Evolutionary conservation across 73 alveolate genomes (phyloP).

Genomic region (Effrenium voratum): DNA sequence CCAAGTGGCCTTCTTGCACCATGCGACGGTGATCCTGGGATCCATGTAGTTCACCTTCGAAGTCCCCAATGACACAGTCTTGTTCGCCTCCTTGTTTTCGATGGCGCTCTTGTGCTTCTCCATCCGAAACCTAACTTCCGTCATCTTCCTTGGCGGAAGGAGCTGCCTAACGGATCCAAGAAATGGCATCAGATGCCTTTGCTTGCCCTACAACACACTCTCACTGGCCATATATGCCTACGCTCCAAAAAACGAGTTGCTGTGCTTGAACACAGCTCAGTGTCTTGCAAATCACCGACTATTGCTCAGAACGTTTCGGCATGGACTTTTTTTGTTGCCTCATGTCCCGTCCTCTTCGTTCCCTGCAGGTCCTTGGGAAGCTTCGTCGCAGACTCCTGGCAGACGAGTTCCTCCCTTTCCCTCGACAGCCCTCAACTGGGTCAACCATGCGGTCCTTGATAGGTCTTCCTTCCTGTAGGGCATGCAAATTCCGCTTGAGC

Average conservation of each 20-base stretch:
- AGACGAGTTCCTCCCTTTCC: background rate
- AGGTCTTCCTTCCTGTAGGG: constrained; percentile 12
- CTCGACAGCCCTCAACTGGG: background rate
- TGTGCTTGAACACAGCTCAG: too few species aligned
- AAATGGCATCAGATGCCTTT: too few species aligned
- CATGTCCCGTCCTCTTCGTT: constrained; percentile 82
- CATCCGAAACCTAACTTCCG: constrained; percentile 58
- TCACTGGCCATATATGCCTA: too few species aligned
- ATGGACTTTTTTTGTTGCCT: too few species aligned
- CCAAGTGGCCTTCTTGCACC: constrained; percentile 19
- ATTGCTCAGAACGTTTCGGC: too few species aligned
- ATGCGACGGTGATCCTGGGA: constrained; percentile 96
- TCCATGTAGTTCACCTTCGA: constrained; percentile 99
- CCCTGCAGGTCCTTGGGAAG: constrained; percentile 94
- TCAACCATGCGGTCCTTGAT: background rate
- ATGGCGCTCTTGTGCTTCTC: constrained; percentile 96
- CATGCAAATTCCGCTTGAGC: constrained; percentile 20
- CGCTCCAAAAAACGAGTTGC: too few species aligned
- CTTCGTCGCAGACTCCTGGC: background rate
- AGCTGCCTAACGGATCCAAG: too few species aligned
- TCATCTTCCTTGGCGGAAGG: constrained; percentile 95
- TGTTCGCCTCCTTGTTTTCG: constrained; percentile 97
- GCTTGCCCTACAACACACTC: too few species aligned
- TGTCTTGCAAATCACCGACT: too few species aligned
- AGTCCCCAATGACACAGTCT: constrained; percentile 99